Base-by-base conservation (phyloP, 1,284 basidiomycete species). In the Cutaneotrichosporon sp. region DNA sequence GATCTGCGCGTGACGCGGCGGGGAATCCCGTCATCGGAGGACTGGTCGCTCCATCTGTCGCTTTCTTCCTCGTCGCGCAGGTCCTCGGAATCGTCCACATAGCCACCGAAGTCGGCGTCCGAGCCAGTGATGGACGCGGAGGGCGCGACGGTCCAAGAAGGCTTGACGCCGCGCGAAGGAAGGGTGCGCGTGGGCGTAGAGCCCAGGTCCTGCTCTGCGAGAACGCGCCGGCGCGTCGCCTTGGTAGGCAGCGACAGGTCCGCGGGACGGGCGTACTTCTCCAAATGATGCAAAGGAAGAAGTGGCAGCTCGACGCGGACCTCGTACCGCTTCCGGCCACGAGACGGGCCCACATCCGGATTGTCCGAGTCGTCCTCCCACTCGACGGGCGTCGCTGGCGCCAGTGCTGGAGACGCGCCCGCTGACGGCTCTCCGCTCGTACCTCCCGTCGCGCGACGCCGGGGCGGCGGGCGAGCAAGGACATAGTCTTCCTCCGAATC, bases 21-120 rank as follows among this genome's bases (percentile, higher is more conserved):
- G 14, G 8, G 15, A 21, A 46, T 46, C 2, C 22, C 40, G 20
- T 42, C 48, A 5, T 38, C 21, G 15, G 44, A 34, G 18, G 51
- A 40, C 17, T 20, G 26, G 14, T 44, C 42, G 30, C 42, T 44
- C 42, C 42, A 44, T 4, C 12, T 8, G 3, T 44, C 42, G 37
- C 34, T 30, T 36, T 46, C 51, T 9, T 41, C 39, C 38, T 18
- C 23, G n/a, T 40, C 47, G 47, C 7, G 43, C 33, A 36, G 14
- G 34, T 36, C 44, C n/a, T 49, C 39, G 8, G 26, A 17, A 21
- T 49, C 40, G 13, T 49, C 48, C n/a, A 26, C 51, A 12, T 52
- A 46, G 1, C 51, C 51, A 4, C 45, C 51, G 20, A 36, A 41
- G 10, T 30, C 45, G 12, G 10, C 21, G 34, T 39, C 30, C 10